Conservation (phyloP, 176 grass and related monocot genomes). For the Eleusine coracana region DNA sequence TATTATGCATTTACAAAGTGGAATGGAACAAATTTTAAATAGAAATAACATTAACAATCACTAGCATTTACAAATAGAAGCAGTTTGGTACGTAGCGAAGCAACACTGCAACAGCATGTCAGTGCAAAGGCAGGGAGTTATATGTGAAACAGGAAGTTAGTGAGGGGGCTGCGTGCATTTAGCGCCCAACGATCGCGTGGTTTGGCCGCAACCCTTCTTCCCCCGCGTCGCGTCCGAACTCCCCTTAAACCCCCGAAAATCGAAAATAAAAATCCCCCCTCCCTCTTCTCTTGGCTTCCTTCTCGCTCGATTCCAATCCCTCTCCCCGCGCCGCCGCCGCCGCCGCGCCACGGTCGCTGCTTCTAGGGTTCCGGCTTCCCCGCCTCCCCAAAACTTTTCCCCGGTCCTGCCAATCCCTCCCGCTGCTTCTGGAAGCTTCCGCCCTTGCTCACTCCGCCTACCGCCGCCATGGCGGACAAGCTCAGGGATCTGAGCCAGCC, state of each 20-base stretch:
- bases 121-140: neutral
- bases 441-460: neutral
- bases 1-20: too few species aligned
- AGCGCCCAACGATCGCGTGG: conserved; percentile 33
- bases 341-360: neutral
- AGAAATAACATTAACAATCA: too few species aligned
- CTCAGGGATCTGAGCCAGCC: conserved; percentile 98
- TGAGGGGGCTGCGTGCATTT: neutral
- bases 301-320: conserved; percentile 4
- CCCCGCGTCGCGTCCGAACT: neutral
- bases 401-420: neutral
- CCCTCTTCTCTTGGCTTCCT: neutral
- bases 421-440: neutral
- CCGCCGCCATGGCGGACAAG: conserved; percentile 80
- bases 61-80: neutral
- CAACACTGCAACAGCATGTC: neutral
- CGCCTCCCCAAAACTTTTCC: neutral
- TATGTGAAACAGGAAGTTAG: neutral
- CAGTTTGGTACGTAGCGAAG: too few species aligned
- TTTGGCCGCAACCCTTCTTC: conserved; percentile 38
- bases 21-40: too few species aligned
- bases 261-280: conserved; percentile 14
- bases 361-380: conserved; percentile 32
- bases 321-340: neutral
- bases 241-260: conserved; percentile 46